A percentile compares a stretch with the other conserved stretches of the same genome.
Evolutionary conservation across 177 flowering plant genomes (phyloP).

Genomic region (Vitis hybrid): DNA sequence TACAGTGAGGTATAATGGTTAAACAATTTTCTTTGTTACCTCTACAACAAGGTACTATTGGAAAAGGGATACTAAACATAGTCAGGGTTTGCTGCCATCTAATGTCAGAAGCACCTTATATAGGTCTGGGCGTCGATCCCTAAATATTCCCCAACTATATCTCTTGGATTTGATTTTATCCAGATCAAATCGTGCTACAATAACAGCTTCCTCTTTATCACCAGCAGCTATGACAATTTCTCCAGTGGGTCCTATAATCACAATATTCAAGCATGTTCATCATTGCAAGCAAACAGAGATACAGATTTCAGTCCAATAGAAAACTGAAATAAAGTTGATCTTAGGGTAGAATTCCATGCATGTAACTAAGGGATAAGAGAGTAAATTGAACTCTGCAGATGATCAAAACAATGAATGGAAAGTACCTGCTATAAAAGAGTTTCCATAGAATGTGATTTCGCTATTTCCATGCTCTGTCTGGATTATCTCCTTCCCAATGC

Average conservation of each 20-base stretch:
- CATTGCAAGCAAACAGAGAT: neutral
- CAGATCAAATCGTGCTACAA: constrained; percentile 78
- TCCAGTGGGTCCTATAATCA: constrained; percentile 79
- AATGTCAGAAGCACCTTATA: constrained; percentile 90
- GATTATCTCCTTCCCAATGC: constrained; percentile 87
- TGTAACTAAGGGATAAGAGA: neutral
- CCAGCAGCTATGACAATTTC: constrained; percentile 78
- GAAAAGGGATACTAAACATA: constrained; percentile 6
- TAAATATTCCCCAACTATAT: constrained; percentile 86
- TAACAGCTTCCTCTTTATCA: constrained; percentile 79
- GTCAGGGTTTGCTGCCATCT: constrained; percentile 60
- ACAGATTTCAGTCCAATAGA: neutral
- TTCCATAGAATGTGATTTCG: constrained; percentile 85
- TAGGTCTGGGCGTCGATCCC: constrained; percentile 92
- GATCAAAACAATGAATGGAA: neutral
- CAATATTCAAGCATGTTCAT: neutral
- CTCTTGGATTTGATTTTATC: constrained; percentile 78
- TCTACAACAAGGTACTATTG: neutral
- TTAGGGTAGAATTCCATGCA: neutral
- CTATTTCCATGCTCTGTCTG: constrained; percentile 91
- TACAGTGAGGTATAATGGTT: neutral
- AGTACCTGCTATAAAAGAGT: constrained; percentile 94
- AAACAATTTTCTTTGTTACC: constrained; percentile 2
- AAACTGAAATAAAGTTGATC: neutral
- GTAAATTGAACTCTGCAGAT: neutral